Base-by-base conservation (phyloP, 176 grass and related monocot genomes). In the Neostapfia colusana region DNA sequence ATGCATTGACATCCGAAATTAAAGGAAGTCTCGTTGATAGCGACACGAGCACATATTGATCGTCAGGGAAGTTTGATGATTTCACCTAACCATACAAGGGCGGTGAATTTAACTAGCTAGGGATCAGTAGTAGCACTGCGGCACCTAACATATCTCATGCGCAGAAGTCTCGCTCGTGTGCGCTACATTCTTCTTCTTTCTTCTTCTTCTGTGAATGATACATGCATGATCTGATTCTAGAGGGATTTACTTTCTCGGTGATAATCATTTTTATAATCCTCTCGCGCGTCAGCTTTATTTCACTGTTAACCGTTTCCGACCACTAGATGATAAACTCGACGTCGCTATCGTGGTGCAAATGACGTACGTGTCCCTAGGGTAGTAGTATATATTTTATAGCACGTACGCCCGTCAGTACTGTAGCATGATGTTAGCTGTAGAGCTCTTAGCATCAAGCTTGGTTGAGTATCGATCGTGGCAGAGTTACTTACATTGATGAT, bases 91-190 rank as follows among this genome's bases (percentile, higher is more conserved):
- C 42, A 44, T 60, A 79, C 78, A 72, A n/a, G 42, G 5, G 1
- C 45, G 70, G 45, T 76, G 81, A 88, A n/a, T n/a, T n/a, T n/a
- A n/a, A 55, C 79, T 54, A 21, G 27, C 79, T 54, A 57, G 31
- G n/a, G 17, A 20, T 17, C 4, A 72, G 64, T 59, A 72, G 21
- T 18, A 72, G 21, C 13, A 50, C 76, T 84, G 70, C 37, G 42
- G 57, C 86, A 72, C 81, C 81, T 88, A 88, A 84, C 84, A n/a
- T n/a, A n/a, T 84, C 72, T 53, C 2, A 16, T 51, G 20, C 77
- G 31, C 39, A 50, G 42, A 88, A 88, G 86, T 84, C 86, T 38
- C 49, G 63, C 34, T 46, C 57, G 65, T 57, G 75, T 17, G 56
- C 69, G 21, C 63, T 23, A 76, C 63, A 66, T 83, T 88, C 76